phyloP scores from a whole-genome alignment of 192 early-diverging fungal species.

The Coemansia sp. region DNA sequence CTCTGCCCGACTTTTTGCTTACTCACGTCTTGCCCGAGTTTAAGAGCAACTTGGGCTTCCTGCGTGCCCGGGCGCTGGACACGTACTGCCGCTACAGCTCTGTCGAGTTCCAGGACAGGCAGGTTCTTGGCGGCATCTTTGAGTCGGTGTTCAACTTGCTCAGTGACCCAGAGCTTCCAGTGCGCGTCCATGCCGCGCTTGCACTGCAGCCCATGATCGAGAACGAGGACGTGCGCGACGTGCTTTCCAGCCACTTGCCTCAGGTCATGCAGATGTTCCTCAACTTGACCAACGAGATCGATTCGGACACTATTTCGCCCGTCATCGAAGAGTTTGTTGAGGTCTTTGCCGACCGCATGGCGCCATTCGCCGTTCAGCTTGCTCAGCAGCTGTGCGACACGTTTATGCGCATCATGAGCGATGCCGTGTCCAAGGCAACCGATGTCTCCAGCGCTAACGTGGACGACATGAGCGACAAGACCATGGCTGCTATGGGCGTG shows the following conservation, averaged over 20 bases:
- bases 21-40: constrained; percentile 91
- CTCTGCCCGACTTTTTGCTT: constrained; percentile 85
- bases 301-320: constrained; percentile 83
- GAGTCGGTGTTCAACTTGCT: constrained; percentile 56
- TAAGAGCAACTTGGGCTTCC: constrained; percentile 75
- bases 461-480: constrained; percentile 78
- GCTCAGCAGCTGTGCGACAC: constrained; percentile 83
- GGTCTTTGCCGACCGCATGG: constrained; percentile 85
- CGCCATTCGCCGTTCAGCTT: constrained; percentile 91
- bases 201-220: constrained; percentile 79
- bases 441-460: constrained; percentile 54
- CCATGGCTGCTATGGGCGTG: constrained; percentile 85
- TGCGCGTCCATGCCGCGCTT: constrained; percentile 84
- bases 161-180: constrained; percentile 80
- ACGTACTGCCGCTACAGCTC: constrained; percentile 58
- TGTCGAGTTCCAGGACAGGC: constrained; percentile 61
- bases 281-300: constrained; percentile 87
- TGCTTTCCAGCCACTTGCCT: constrained; percentile 77
- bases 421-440: constrained; percentile 52
- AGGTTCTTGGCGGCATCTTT: constrained; percentile 60
- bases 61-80: constrained; percentile 75
- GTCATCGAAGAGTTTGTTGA: constrained; percentile 93
- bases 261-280: constrained; percentile 87
- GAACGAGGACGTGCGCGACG: constrained; percentile 69
- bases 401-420: constrained; percentile 85